Percentiles rank a stretch among this genome's conserved stretches.
Conservation (phyloP, 805 yeast species). For the Suhomyces vadensis region DNA sequence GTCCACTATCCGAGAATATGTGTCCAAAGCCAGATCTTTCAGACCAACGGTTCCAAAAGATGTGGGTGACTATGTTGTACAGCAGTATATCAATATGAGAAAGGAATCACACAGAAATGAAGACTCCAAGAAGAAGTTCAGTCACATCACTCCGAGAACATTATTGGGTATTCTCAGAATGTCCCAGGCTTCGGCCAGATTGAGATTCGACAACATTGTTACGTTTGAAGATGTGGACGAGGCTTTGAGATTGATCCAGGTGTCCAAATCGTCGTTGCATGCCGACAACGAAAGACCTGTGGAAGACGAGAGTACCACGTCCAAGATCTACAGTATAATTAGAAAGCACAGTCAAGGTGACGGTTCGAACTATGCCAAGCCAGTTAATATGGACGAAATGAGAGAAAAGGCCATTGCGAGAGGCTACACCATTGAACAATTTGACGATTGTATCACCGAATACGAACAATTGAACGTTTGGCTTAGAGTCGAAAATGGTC, state of each 20-base stretch:
- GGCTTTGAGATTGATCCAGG: slow-evolving; percentile 82
- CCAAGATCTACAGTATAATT: slow-evolving; percentile 72
- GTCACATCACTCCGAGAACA: slow-evolving; percentile 95
- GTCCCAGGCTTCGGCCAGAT: slow-evolving; percentile 91
- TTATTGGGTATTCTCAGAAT: slow-evolving; percentile 86
- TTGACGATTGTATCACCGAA: slow-evolving; percentile 72
- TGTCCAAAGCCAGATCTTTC: slow-evolving; percentile 78
- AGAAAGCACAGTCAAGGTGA: slow-evolving; percentile 52
- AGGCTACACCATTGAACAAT: slow-evolving; percentile 81
- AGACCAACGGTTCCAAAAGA: slow-evolving; percentile 83
- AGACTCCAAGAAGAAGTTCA: slow-evolving; percentile 73
- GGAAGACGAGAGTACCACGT: slow-evolving; percentile 65
- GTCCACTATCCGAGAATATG: slow-evolving; percentile 78
- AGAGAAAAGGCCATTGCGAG: slow-evolving; percentile 68
- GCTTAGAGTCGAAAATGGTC: slow-evolving; percentile 73
- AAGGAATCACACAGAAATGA: slow-evolving; percentile 84
- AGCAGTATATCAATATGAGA: slow-evolving; percentile 85
- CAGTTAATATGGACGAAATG: slow-evolving; percentile 48
- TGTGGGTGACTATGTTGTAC: slow-evolving; percentile 85
- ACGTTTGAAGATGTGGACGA: slow-evolving; percentile 87
- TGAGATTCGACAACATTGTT: slow-evolving; percentile 76
- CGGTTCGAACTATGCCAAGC: slow-evolving; percentile 26
- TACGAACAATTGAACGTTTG: slow-evolving; percentile 73
- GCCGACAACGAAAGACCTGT: slow-evolving; percentile 46
- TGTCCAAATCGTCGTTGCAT: slow-evolving; percentile 80